phyloP scores from a whole-genome alignment of 2,329 filamentous ascomycete genomes.

The Gremmenia infestans region DNA sequence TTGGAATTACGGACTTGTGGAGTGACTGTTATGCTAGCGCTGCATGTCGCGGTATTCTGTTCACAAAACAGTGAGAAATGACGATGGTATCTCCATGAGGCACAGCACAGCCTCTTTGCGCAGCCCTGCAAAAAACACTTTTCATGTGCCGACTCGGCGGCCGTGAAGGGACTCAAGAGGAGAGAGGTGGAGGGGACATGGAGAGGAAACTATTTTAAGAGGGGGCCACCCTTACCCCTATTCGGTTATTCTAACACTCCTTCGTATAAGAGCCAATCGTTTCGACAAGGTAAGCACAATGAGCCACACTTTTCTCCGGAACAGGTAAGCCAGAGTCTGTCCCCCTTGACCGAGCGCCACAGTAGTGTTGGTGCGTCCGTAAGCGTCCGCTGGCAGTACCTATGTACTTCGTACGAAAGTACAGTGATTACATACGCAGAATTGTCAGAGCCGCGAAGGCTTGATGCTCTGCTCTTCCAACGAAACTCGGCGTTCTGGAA shows the following conservation, averaged over 20 bases:
- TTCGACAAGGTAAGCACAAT: neutral
- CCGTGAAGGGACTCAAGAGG: neutral
- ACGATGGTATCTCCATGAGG: neutral
- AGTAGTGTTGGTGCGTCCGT: neutral
- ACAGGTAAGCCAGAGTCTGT: neutral
- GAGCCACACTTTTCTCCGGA: constrained; percentile 7
- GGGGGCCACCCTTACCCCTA: neutral
- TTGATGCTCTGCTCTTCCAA: neutral
- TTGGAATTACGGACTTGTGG: neutral
- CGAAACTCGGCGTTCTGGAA: neutral
- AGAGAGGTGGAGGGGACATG: too few relatives aligned
- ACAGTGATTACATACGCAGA: constrained; percentile 4
- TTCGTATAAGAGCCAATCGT: constrained; percentile 14
- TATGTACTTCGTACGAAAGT: too few relatives aligned
- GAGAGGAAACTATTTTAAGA: constrained; percentile 12
- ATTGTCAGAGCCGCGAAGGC: constrained; percentile 2
- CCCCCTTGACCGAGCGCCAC: neutral
- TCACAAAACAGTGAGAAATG: neutral
- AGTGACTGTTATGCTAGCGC: constrained; percentile 4
- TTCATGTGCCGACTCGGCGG: neutral
- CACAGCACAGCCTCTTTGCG: constrained; percentile 22
- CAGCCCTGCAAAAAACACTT: constrained; percentile 4
- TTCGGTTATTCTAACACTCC: neutral
- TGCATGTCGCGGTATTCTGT: neutral
- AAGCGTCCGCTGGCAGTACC: too few relatives aligned